Evolutionary conservation across 352 stramenopile species (phyloP).

Genomic region (Phytophthora boehmeriae): DNA sequence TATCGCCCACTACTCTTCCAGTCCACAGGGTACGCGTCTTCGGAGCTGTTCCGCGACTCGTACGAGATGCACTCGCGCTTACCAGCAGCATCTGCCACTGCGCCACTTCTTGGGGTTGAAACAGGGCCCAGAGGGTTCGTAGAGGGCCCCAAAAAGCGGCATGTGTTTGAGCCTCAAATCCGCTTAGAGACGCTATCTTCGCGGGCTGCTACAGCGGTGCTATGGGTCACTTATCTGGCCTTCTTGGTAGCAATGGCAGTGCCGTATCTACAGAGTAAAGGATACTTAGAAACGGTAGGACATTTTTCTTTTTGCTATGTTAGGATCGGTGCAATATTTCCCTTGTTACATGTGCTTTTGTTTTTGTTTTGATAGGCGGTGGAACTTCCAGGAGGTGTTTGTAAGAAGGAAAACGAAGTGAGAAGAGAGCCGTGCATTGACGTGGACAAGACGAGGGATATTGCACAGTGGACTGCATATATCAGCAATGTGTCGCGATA

Average conservation of each 20-base stretch:
- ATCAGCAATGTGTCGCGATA: constrained; percentile 77
- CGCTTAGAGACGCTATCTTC: constrained; percentile 84
- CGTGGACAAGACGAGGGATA: constrained; percentile 56
- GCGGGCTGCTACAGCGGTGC: constrained; percentile 66
- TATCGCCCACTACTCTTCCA: constrained; percentile 83
- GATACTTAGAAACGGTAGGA: constrained; percentile 67
- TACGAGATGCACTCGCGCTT: constrained; percentile 83
- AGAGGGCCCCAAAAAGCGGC: constrained; percentile 32
- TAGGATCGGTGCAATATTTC: constrained; percentile 6
- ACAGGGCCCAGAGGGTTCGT: constrained; percentile 11
- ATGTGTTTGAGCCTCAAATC: constrained; percentile 59
- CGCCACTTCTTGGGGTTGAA: constrained; percentile 30
- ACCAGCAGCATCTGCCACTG: constrained; percentile 23
- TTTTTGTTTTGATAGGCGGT: constrained; percentile 39
- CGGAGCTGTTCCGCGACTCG: constrained; percentile 77
- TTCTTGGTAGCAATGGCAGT: constrained; percentile 73
- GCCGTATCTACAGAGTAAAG: constrained; percentile 79
- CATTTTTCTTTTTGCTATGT: no score
- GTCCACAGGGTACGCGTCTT: constrained; percentile 81
- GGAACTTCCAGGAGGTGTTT: constrained; percentile 61
- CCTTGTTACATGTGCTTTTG: constrained; percentile 16
- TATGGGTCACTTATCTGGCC: constrained; percentile 78
- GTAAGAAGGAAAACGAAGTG: constrained; percentile 18
- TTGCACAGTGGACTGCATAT: constrained; percentile 71
- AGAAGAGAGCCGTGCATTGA: constrained; percentile 58